A percentile compares a stretch with the other conserved stretches of the same genome.
Evolutionary conservation across 164 flowering plant species (phyloP).

Genomic region (Amborella trichopoda): DNA sequence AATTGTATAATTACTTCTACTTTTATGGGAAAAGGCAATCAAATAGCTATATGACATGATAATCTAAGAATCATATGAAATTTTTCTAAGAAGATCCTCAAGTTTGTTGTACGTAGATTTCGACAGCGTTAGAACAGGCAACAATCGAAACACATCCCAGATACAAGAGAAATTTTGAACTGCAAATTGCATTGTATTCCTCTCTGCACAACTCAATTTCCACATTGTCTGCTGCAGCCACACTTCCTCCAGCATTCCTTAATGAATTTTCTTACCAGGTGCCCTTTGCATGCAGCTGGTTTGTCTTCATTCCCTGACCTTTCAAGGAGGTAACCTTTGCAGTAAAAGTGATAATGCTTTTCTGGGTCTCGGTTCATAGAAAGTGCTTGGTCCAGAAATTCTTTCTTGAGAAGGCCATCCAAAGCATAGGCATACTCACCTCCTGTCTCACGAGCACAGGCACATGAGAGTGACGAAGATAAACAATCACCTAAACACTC

Average conservation of each 20-base stretch:
- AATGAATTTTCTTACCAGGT: constrained; percentile 55
- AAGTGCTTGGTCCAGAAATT: constrained; percentile 38
- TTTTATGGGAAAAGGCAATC: too few species aligned
- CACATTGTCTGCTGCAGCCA: constrained; percentile 70
- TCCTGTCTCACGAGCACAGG: constrained; percentile 82
- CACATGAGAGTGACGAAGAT: constrained; percentile 63
- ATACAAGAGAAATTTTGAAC: constrained; percentile 24
- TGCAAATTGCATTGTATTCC: constrained; percentile 73
- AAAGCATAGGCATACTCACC: constrained; percentile 82
- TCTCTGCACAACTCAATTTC: constrained; percentile 82
- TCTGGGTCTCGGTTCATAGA: constrained; percentile 31
- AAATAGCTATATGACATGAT: too few species aligned
- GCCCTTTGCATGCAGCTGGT: constrained; percentile 76
- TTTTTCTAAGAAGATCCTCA: neutral
- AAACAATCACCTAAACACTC: constrained; percentile 67
- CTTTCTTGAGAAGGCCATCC: constrained; percentile 49
- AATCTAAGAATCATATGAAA: too few species aligned
- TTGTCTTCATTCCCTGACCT: constrained; percentile 21
- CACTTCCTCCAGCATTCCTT: constrained; percentile 96
- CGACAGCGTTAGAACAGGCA: neutral
- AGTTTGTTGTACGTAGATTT: neutral
- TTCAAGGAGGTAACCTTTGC: constrained; percentile 72
- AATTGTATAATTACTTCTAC: too few species aligned
- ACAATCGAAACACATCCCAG: neutral
- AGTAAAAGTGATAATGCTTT: constrained; percentile 26